Percentiles rank a stretch among this genome's conserved stretches.
phyloP scores from a whole-genome alignment of 768 basidiomycete genomes.

The Kwoniella pini region DNA sequence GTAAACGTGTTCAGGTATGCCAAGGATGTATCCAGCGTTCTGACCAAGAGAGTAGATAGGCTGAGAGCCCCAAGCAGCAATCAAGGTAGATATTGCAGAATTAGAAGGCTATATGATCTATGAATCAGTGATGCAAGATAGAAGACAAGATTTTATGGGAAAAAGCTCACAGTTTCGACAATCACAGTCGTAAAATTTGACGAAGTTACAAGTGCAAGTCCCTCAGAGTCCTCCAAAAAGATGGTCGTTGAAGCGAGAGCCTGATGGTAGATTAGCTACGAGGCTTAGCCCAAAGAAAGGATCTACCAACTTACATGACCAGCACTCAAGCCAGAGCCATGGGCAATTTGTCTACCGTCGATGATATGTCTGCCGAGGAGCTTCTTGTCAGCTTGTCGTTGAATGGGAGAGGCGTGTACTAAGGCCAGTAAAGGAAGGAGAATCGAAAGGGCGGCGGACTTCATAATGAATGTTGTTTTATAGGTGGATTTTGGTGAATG shows the following conservation, averaged over 20 bases:
- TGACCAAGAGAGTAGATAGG: constrained; percentile 15
- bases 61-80: constrained; percentile 19
- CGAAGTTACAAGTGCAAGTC: constrained; percentile 2
- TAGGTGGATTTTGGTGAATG: not conserved
- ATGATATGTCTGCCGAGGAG: constrained; percentile 13
- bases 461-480: not conserved
- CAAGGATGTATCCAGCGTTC: constrained; percentile 13
- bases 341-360: constrained; percentile 9
- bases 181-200: constrained; percentile 16
- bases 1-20: constrained; percentile 7
- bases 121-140: too few relatives aligned
- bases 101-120: constrained; percentile 12
- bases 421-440: not conserved
- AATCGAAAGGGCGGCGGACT: not conserved
- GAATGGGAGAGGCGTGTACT: not conserved
- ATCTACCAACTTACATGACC: constrained; percentile 11
- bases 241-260: constrained; percentile 9
- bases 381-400: not conserved
- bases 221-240: constrained; percentile 10
- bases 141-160: too few relatives aligned
- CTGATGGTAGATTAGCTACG: not conserved
- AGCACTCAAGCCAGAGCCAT: not conserved
- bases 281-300: not conserved
- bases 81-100: constrained; percentile 1
- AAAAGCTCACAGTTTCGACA: constrained; percentile 14